These are phyloP conservation scores for Lactarius akahatsu DNA, from an alignment of 768 basidiomycete genomes.

Conservation along the genomic window DNA sequence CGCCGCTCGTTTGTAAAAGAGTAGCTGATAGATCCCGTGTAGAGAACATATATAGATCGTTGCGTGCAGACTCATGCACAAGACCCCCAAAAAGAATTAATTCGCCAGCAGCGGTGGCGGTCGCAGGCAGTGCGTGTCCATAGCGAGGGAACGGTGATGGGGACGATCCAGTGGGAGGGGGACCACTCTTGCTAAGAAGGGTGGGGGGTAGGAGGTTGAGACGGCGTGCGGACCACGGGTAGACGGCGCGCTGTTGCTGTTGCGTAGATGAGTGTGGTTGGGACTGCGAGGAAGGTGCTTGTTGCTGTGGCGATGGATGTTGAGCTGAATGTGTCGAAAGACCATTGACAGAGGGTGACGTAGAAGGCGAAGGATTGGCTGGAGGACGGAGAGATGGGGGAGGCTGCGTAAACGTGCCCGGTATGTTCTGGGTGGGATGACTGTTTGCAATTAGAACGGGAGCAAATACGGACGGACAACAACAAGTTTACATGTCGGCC, in stretches of 20 bases:
- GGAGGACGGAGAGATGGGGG: conserved; percentile 34
- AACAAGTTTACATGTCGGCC: conserved; percentile 18
- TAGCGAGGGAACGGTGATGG: conserved; percentile 95
- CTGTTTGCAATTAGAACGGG: conserved; percentile 18
- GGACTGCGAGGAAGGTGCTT: conserved; percentile 32
- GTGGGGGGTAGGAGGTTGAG: conserved; percentile 68
- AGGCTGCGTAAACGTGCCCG: conserved; percentile 12
- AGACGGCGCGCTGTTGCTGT: conserved; percentile 56
- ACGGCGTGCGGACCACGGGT: conserved; percentile 81
- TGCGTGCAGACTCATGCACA: conserved; percentile 83
- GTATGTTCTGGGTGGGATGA: conserved; percentile 20
- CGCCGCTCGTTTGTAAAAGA: conserved; percentile 84
- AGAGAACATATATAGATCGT: conserved; percentile 92
- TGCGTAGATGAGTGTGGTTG: conserved; percentile 34
- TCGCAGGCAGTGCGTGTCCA: conserved; percentile 86
- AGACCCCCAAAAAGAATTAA: conserved; percentile 97
- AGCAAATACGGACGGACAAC: not conserved
- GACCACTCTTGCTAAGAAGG: conserved; percentile 58
- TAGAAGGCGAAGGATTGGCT: conserved; percentile 36
- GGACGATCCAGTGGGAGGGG: conserved; percentile 65
- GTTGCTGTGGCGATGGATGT: conserved; percentile 37
- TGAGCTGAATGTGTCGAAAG: conserved; percentile 33
- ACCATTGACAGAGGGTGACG: conserved; percentile 37
- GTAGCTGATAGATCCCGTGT: conserved; percentile 76
- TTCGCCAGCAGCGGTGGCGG: conserved; percentile 76